These are phyloP conservation scores for Fusarium napiforme DNA, from an alignment of 2,329 filamentous ascomycete genomes.

Conservation along the genomic window DNA sequence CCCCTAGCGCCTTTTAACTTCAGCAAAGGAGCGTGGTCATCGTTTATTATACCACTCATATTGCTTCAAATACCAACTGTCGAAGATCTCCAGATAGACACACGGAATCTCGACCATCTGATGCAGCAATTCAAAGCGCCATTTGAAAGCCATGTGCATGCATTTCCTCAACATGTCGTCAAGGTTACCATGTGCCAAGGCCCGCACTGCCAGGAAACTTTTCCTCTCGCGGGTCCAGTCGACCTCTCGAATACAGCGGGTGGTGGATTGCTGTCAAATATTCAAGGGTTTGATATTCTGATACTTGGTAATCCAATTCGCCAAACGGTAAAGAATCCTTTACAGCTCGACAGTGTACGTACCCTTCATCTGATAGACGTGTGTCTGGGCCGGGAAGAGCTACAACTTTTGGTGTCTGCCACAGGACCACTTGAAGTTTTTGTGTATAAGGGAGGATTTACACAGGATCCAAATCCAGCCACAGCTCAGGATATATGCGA, in stretches of 20 bases:
- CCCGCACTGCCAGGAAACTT: neutral
- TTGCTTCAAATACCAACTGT: neutral
- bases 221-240: neutral
- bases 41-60: neutral
- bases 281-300: neutral
- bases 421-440: neutral
- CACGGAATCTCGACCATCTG: neutral
- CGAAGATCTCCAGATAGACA: too few species aligned
- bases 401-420: neutral
- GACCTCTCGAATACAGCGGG: neutral
- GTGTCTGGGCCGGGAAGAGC: neutral
- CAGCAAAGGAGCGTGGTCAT: neutral
- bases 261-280: neutral
- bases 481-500: neutral
- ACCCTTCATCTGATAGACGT: fast-evolving
- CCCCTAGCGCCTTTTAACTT: neutral
- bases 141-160: neutral
- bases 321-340: neutral
- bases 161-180: neutral
- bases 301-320: neutral
- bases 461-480: neutral
- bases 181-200: fast-evolving
- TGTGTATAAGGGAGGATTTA: fast-evolving
- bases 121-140: neutral
- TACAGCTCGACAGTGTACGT: neutral